phyloP scores from a whole-genome alignment of 495 filamentous ascomycete genomes.

The Talaromyces ruber region DNA sequence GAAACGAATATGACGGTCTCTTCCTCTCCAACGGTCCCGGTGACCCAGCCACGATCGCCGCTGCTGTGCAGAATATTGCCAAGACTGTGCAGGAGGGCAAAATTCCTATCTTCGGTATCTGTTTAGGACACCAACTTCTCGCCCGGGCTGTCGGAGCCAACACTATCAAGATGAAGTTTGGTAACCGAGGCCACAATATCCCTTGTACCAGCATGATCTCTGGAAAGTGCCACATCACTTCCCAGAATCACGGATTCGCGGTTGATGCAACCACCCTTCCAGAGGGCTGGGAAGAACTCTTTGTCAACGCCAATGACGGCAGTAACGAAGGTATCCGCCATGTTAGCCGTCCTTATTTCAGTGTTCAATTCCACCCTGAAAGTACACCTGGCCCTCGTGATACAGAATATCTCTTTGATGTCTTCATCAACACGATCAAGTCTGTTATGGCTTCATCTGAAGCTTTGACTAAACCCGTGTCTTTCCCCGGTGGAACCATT shows the following conservation, averaged over 20 bases:
- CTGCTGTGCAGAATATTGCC: slow-evolving; percentile 67
- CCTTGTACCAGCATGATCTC: slow-evolving; percentile 91
- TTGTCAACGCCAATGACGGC: slow-evolving; percentile 95
- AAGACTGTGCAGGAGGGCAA: slow-evolving; percentile 62
- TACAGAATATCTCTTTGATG: slow-evolving; percentile 93
- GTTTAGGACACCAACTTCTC: slow-evolving; percentile 90
- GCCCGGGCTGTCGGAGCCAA: slow-evolving; percentile 82
- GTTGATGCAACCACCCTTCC: slow-evolving; percentile 75
- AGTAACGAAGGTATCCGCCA: slow-evolving; percentile 97
- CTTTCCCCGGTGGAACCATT: slow-evolving; percentile 75
- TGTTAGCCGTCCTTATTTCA: slow-evolving; percentile 79
- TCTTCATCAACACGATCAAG: slow-evolving; percentile 81
- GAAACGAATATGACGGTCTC: slow-evolving; percentile 83
- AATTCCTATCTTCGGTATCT: slow-evolving; percentile 93
- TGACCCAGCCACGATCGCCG: slow-evolving; percentile 76
- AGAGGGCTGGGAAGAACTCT: slow-evolving; percentile 78
- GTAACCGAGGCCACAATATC: slow-evolving; percentile 97
- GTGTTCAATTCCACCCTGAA: slow-evolving; percentile 97
- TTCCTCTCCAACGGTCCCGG: slow-evolving; percentile 98
- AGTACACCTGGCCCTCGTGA: slow-evolving; percentile 94
- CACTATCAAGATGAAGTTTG: slow-evolving; percentile 96
- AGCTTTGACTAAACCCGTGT: slow-evolving; percentile 59
- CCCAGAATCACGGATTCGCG: slow-evolving; percentile 72
- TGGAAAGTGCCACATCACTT: slow-evolving; percentile 96
- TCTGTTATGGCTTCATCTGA: slow-evolving; percentile 50